phyloP scores from a whole-genome alignment of 108 stramenopile genomes.

The Cyclotella kingstonii region DNA sequence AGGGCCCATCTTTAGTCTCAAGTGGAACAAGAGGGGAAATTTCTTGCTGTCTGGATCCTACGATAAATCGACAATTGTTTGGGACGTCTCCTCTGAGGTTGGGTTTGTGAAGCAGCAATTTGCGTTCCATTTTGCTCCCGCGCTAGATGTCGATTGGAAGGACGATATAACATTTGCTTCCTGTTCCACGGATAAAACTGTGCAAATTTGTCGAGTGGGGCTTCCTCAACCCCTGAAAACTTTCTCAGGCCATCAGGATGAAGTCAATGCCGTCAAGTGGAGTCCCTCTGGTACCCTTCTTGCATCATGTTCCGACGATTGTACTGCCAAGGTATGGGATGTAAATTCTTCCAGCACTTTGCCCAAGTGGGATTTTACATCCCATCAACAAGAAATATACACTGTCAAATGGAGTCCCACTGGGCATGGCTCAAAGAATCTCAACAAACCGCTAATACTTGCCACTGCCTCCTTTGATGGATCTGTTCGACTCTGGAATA shows the following conservation, averaged over 20 bases:
- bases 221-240: constrained; percentile 52
- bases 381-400: constrained; percentile 94
- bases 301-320: constrained; percentile 95
- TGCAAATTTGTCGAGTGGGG: constrained; percentile 87
- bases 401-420: constrained; percentile 97
- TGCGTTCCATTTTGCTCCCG: constrained; percentile 84
- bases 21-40: constrained; percentile 93
- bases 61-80: constrained; percentile 95
- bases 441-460: constrained; percentile 78
- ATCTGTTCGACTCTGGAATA: constrained; percentile 92
- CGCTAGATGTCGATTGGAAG: constrained; percentile 96
- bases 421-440: constrained; percentile 88
- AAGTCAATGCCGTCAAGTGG: constrained; percentile 98
- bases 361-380: constrained; percentile 85
- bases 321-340: constrained; percentile 95
- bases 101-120: constrained; percentile 89
- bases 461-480: constrained; percentile 96
- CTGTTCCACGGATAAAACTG: constrained; percentile 95
- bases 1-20: constrained; percentile 94
- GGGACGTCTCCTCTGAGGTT: constrained; percentile 77
- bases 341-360: constrained; percentile 54
- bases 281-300: constrained; percentile 89
- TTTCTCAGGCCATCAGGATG: constrained; percentile 84
- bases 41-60: constrained; percentile 90
- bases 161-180: constrained; percentile 92